phyloP scores from a whole-genome alignment of 208 protist genomes.

The Leishmania braziliensis region DNA sequence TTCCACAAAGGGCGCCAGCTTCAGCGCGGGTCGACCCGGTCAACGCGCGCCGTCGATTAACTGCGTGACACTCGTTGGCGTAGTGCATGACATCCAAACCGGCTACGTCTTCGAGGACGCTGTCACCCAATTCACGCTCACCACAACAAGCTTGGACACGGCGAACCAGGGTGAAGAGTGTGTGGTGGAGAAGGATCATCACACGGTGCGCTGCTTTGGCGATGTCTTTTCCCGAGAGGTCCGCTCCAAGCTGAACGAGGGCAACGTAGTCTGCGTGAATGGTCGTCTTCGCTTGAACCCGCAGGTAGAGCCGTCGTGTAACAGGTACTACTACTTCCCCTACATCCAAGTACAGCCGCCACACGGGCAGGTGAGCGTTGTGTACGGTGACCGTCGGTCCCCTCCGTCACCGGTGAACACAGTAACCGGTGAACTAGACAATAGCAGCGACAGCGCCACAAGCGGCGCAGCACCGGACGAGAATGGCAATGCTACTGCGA shows the following conservation, averaged over 20 bases:
- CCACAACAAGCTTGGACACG: conserved; percentile 87
- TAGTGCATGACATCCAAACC: conserved; percentile 89
- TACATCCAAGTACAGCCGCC: conserved; percentile 91
- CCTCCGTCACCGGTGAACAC: conserved; percentile 47
- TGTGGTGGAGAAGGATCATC: conserved; percentile 91
- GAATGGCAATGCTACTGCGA: not conserved
- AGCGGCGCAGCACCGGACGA: not conserved
- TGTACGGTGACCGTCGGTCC: conserved; percentile 74
- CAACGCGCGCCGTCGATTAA: conserved; percentile 64
- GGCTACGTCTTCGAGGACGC: conserved; percentile 92
- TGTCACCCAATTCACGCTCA: conserved; percentile 92
- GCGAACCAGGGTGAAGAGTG: conserved; percentile 72
- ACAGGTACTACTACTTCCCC: conserved; percentile 93
- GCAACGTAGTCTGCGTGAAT: conserved; percentile 87
- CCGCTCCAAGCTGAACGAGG: conserved; percentile 74
- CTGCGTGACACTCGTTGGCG: conserved; percentile 89
- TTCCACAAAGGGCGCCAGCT: not conserved
- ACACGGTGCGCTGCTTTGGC: conserved; percentile 91
- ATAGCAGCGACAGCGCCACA: conserved; percentile 2
- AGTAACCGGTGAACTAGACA: conserved; percentile 34
- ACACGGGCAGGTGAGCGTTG: conserved; percentile 84
- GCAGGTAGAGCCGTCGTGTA: conserved; percentile 85
- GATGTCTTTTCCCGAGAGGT: conserved; percentile 88
- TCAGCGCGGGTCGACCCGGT: conserved; percentile 20
- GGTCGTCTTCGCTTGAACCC: conserved; percentile 88